These are phyloP conservation scores for Rhododendron ovatum DNA, from an alignment of 148 eudicot genomes.

Conservation along the genomic window DNA sequence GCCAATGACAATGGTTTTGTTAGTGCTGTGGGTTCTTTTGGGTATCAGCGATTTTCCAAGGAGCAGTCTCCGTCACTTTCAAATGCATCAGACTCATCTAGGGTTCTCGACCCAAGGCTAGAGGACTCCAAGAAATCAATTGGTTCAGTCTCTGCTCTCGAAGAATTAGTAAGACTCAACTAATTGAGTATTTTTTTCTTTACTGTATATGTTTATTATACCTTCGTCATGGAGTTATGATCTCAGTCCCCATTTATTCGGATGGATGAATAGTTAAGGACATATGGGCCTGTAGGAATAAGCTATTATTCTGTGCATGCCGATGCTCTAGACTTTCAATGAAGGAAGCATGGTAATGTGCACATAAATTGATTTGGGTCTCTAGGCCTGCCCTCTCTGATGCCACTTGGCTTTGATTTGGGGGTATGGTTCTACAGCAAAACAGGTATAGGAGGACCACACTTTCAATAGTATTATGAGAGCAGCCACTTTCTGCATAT, in stretches of 20 bases:
- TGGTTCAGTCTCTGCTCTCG: conserved; percentile 58
- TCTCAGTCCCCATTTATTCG: neutral
- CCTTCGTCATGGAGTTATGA: neutral
- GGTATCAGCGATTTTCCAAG: conserved; percentile 33
- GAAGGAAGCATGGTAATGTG: too few species aligned
- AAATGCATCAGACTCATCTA: conserved; percentile 38
- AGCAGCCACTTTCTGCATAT: too few species aligned
- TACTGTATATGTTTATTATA: neutral
- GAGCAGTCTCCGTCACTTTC: conserved; percentile 41
- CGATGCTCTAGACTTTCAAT: too few species aligned
- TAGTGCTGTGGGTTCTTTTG: conserved; percentile 44
- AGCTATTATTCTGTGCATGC: neutral
- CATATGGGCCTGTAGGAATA: neutral
- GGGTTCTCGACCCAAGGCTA: conserved; percentile 40
- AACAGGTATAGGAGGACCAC: too few species aligned
- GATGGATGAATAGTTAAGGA: neutral
- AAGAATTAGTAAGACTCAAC: conserved; percentile 54
- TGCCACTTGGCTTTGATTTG: too few species aligned
- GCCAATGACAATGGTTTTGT: conserved; percentile 41
- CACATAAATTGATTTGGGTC: too few species aligned
- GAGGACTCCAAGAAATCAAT: conserved; percentile 48
- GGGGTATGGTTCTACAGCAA: too few species aligned
- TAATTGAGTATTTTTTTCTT: conserved; percentile 4
- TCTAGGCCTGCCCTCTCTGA: too few species aligned
- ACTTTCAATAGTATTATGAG: too few species aligned